Percentiles rank a stretch among this genome's conserved stretches.
Conservation (phyloP, 148 eudicot genomes). For the Chenopodium berlandieri region DNA sequence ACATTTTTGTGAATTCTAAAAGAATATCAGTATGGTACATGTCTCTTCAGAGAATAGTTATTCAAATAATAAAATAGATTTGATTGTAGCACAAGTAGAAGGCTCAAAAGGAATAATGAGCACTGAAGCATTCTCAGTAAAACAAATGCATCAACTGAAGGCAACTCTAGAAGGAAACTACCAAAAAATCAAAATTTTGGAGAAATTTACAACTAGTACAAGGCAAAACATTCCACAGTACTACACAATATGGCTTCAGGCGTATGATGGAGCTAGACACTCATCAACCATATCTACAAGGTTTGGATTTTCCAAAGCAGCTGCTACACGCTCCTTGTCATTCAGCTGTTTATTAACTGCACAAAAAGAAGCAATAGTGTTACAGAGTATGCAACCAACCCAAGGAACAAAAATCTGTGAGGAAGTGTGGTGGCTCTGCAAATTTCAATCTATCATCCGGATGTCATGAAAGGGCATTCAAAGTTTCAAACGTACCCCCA, state of each 20-base stretch:
- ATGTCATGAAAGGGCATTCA: no score
- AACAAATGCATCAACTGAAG: neutral
- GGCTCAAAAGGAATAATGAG: neutral
- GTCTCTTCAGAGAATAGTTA: neutral
- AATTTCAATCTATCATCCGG: neutral
- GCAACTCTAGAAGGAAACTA: neutral
- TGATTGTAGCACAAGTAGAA: neutral
- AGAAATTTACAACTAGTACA: slow-evolving; percentile 11
- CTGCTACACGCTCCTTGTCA: slow-evolving; percentile 93
- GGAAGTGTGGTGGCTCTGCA: neutral
- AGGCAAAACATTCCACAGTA: neutral
- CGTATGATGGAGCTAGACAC: slow-evolving; percentile 76
- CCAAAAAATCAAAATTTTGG: neutral
- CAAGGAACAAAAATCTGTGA: neutral
- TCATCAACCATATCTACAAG: slow-evolving; percentile 89
- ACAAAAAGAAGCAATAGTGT: slow-evolving; percentile 9
- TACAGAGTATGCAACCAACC: neutral
- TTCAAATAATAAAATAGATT: neutral
- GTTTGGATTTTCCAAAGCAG: slow-evolving; percentile 91
- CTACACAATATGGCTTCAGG: slow-evolving; percentile 29
- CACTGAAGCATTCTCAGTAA: neutral
- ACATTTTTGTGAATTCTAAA: no score
- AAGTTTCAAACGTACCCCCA: neutral
- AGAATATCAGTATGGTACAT: neutral
- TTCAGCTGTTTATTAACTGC: slow-evolving; percentile 94